Evolutionary conservation across 169 alveolate species (phyloP), one percentile per base, ranked within the genome.

Genomic region (Eimeria praecox): DNA sequence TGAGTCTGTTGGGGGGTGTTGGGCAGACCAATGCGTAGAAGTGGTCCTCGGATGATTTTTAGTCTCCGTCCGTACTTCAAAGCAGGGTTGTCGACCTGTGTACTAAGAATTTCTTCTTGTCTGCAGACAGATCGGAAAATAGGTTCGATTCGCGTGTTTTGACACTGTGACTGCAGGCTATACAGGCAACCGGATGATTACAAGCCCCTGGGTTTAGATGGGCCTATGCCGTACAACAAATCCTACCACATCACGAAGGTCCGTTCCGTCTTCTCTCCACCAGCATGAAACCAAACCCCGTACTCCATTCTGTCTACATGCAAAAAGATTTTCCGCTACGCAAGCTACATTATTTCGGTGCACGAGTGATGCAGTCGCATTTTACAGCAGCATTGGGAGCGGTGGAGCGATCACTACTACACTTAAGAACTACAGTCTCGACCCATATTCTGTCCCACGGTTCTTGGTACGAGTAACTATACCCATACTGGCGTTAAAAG

Each of bases 191-290:
- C 92, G 16, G 78, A 30, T 52, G 92, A 52, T n/a, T 85, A 85
- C 40, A 14, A 30, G 30, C 78, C 56, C 14, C 54, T 85, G 54
- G 92, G 92, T 30, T 59, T 85, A 59, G 42, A 85, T 4, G 78
- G 42, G 56, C 92, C 92, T 4, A 85, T 85, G 92, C 92, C 92
- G 4, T 85, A 54, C 54, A 59, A 56, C 78, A 85, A 85, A 20
- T 85, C 92, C n/a, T 85, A 35, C 77, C 92, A 85, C 92, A 85
- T 85, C 1, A 30, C 62, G 40, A 30, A 56, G 64, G 92, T 85
- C 20, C 3, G 92, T 85, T 27, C 16, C 54, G 46, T 49, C 73
- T 30, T 24, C 12, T 35, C 42, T 77, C 8, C 78, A 66, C 16
- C 46, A 30, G 1, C 0, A 12, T 66, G 46, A 42, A 66, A 16